Conservation (phyloP, 129 eudicot species). For the Heracleum sosnowskyi region DNA sequence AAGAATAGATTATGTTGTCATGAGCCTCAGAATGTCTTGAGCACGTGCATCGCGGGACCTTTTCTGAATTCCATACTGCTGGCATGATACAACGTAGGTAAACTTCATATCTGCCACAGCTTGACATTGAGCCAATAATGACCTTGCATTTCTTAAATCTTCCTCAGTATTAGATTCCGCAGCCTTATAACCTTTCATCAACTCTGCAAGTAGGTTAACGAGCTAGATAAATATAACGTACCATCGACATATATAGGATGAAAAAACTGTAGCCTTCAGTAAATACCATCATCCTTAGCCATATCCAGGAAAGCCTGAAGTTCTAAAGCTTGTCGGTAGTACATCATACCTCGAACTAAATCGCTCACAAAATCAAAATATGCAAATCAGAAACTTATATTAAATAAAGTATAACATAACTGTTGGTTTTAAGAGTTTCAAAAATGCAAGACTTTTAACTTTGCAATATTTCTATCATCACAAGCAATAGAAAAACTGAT, state of each 20-base stretch:
- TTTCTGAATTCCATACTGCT: conserved; percentile 81
- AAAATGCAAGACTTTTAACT: too few species aligned
- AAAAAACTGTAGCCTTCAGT: not conserved
- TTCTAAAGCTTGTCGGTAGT: conserved; percentile 89
- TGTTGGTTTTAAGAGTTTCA: too few species aligned
- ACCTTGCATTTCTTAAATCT: conserved; percentile 43
- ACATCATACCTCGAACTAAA: conserved; percentile 91
- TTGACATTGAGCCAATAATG: conserved; percentile 65
- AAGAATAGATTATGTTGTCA: conserved; percentile 54
- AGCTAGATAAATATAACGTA: not conserved
- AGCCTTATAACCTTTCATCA: conserved; percentile 80
- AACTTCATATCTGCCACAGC: conserved; percentile 95
- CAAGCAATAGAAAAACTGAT: too few species aligned
- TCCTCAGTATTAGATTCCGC: conserved; percentile 62
- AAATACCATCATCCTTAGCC: conserved; percentile 72
- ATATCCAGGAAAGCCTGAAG: conserved; percentile 88
- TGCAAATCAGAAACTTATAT: conserved; percentile 4
- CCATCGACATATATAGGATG: not conserved
- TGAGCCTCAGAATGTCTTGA: conserved; percentile 78
- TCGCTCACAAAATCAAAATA: conserved; percentile 16
- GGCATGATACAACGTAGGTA: conserved; percentile 81
- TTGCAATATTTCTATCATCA: too few species aligned
- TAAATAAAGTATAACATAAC: conserved; percentile 1
- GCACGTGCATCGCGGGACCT: conserved; percentile 71
- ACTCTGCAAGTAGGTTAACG: conserved; percentile 33